Evolutionary conservation across 345 rosid genomes (phyloP), one percentile per base, ranked within the genome.

Genomic region (Gossypium anomalum): DNA sequence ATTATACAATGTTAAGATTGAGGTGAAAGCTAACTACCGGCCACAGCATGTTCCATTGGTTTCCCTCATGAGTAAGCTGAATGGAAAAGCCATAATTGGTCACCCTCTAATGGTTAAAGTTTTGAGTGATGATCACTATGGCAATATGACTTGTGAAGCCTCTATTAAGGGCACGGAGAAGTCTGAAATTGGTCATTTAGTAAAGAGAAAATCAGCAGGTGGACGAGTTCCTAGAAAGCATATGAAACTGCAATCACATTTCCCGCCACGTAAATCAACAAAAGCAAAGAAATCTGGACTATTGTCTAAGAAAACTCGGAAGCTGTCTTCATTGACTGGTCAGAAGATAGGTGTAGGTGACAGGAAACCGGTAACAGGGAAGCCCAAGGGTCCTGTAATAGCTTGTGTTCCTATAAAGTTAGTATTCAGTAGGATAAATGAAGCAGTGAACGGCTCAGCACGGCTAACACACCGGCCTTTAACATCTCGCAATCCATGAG

Each of bases 71-170:
- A 93, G 98, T 81, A 85, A 89, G 80, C 75, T 86, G 82, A 86
- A 88, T 70, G 90, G 98, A 41, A 89, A 89, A 86, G 93, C 98
- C 74, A 93, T 93, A 71, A 78, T 91, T 45, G 99, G 99, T 34
- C 97, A 89, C 75, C 98, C 98, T 75, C 70, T 95, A 62, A 80
- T 93, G 10, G 91, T 53, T 57, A 27, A 88, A 79, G 81, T 71
- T 59, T 71, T 89, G 75, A 85, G 62, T 8, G 85, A 86, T 79
- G 83, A 76, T 51, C 75, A 82, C 67, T 73, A 67, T 64, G 82
- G 80, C 70, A 75, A 58, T 64, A 38, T 75, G 71, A 68, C 71
- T 9, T 48, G 67, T 77, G 78, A 77, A 53, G 16, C 75, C 45
- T 41, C 75, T 16, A 17, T 11, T 44, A 8, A 69, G 47, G n/a